These are phyloP conservation scores for Yamadazyma philogaea DNA, from an alignment of 805 yeast species.

Conservation along the genomic window DNA sequence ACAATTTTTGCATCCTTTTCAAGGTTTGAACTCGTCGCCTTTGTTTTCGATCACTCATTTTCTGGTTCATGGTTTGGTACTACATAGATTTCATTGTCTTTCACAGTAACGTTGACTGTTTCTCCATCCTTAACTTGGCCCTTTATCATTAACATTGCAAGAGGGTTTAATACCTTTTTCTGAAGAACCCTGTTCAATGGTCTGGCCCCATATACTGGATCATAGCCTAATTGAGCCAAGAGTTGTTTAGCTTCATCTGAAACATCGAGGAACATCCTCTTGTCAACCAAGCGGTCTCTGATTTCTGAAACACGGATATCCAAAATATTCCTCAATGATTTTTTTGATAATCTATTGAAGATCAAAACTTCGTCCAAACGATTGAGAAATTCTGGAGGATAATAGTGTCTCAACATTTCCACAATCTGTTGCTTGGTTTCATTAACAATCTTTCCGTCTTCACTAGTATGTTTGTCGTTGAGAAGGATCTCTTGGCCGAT, in stretches of 20 bases:
- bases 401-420: conserved; percentile 64
- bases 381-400: conserved; percentile 94
- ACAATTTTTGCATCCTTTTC: conserved; percentile 1
- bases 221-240: conserved; percentile 85
- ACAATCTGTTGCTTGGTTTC: conserved; percentile 56
- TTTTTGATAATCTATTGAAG: conserved; percentile 82
- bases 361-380: conserved; percentile 92
- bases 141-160: conserved; percentile 74
- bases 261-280: conserved; percentile 63
- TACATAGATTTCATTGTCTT: conserved; percentile 24
- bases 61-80: conserved; percentile 29
- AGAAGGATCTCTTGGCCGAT: conserved; percentile 90
- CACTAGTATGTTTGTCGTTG: conserved; percentile 56
- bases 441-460: conserved; percentile 56
- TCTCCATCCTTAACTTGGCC: conserved; percentile 62
- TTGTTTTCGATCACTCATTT: not conserved
- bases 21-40: too few species aligned
- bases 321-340: conserved; percentile 73
- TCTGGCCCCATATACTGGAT: conserved; percentile 90
- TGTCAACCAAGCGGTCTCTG: conserved; percentile 70
- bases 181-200: conserved; percentile 91
- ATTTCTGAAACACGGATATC: conserved; percentile 82
- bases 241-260: conserved; percentile 67
- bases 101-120: conserved; percentile 26
- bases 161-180: conserved; percentile 78